Conservation (phyloP, 2,329 filamentous ascomycete species). For the Berkeleyomyces basicola region DNA sequence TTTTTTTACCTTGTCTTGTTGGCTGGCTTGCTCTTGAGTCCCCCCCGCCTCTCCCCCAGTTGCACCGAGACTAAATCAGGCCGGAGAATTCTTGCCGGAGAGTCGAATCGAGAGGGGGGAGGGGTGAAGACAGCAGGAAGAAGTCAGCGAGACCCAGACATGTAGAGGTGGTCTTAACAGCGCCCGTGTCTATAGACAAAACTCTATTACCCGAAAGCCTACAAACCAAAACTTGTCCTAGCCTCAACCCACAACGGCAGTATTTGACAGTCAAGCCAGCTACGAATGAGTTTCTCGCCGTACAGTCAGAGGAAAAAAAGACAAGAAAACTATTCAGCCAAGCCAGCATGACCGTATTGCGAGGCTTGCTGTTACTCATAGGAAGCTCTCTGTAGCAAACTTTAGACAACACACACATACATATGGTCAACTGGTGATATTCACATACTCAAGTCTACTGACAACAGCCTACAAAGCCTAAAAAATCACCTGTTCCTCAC, state of each 20-base stretch:
- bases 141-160: neutral
- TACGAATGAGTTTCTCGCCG: neutral
- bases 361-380: no score
- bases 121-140: neutral
- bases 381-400: no score
- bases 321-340: no score
- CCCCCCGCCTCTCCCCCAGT: neutral
- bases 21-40: neutral
- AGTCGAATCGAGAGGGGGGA: neutral
- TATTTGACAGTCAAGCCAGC: no score
- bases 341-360: no score
- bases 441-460: neutral
- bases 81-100: neutral
- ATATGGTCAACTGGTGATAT: no score
- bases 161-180: neutral
- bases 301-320: no score
- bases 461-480: neutral
- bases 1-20: neutral
- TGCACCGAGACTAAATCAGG: neutral
- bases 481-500: neutral
- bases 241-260: no score
- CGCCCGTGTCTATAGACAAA: neutral
- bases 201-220: neutral
- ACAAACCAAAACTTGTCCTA: no score
- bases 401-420: no score